Conservation (phyloP, 2,329 filamentous ascomycete species). For the Fusarium burgessii region DNA sequence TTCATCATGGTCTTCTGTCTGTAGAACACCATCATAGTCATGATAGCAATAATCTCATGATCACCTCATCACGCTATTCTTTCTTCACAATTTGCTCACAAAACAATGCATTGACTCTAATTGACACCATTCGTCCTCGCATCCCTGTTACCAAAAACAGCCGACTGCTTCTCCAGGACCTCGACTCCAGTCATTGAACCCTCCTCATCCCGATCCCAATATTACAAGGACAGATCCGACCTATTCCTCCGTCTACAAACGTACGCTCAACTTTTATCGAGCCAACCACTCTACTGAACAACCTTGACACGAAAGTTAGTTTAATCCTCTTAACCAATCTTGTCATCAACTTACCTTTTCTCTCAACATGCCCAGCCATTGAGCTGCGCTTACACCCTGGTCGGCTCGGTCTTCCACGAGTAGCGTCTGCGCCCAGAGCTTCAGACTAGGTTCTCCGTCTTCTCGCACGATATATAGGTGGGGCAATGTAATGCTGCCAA, state of each 20-base stretch:
- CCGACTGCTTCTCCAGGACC: slow-evolving; percentile 30
- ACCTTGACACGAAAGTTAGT: slow-evolving; percentile 46
- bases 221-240: slow-evolving; percentile 41
- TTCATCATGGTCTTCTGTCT: neutral
- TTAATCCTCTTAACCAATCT: neutral
- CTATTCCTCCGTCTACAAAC: slow-evolving; percentile 33
- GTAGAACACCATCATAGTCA: neutral
- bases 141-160: slow-evolving; percentile 36
- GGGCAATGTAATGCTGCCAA: slow-evolving; percentile 92
- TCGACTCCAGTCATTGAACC: slow-evolving; percentile 44
- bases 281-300: slow-evolving; percentile 49
- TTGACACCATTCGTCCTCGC: slow-evolving; percentile 40
- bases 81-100: slow-evolving; percentile 16
- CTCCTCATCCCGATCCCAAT: slow-evolving; percentile 35
- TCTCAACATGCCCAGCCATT: slow-evolving; percentile 91
- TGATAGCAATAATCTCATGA: slow-evolving; percentile 3
- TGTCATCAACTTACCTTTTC: slow-evolving; percentile 79
- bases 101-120: slow-evolving; percentile 44
- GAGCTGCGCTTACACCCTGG: slow-evolving; percentile 89
- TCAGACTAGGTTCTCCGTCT: slow-evolving; percentile 94
- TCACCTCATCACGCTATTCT: neutral
- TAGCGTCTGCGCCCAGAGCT: slow-evolving; percentile 96
- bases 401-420: slow-evolving; percentile 95
- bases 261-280: slow-evolving; percentile 20
- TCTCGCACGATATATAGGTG: slow-evolving; percentile 94